A percentile compares a stretch with the other conserved stretches of the same genome.
These are phyloP conservation scores for Allantophomopsis cytisporea DNA, from an alignment of 2,329 filamentous ascomycete genomes.

Conservation along the genomic window DNA sequence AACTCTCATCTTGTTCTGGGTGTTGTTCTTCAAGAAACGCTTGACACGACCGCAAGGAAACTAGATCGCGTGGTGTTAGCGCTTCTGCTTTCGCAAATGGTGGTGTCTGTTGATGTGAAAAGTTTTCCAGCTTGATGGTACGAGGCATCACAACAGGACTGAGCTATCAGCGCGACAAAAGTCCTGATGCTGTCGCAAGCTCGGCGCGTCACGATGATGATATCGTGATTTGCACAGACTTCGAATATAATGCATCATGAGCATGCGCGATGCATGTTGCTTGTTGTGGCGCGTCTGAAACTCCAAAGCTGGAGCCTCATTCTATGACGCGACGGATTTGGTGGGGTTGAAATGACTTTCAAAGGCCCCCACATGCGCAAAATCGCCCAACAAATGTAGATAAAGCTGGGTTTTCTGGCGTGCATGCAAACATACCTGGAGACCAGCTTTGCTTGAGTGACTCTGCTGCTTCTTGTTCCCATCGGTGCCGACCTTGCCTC, in stretches of 20 bases:
- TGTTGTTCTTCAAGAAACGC: slow-evolving; percentile 98
- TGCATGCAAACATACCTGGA: slow-evolving; percentile 17
- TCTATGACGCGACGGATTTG: slow-evolving; percentile 3
- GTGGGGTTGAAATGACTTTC: slow-evolving; percentile 2
- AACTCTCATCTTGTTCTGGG: slow-evolving; percentile 99
- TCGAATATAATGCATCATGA: no score
- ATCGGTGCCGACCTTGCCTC: slow-evolving; percentile 20
- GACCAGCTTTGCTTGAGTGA: slow-evolving; percentile 21
- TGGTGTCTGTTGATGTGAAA: background rate
- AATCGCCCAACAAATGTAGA: background rate
- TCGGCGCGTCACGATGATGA: no score
- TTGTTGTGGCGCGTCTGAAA: no score
- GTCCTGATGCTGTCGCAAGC: no score
- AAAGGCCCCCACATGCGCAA: background rate
- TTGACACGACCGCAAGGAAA: slow-evolving; percentile 99
- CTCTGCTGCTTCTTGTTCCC: slow-evolving; percentile 21
- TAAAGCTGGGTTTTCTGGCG: background rate
- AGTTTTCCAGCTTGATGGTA: background rate
- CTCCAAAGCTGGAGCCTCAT: background rate
- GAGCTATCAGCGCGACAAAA: no score
- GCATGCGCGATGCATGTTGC: no score
- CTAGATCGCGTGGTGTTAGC: slow-evolving; percentile 34
- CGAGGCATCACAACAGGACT: no score
- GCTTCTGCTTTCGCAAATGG: background rate
- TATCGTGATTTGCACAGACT: no score